Base-by-base conservation (phyloP, 441 rosid species). In the Rhodomyrtus psidioides region DNA sequence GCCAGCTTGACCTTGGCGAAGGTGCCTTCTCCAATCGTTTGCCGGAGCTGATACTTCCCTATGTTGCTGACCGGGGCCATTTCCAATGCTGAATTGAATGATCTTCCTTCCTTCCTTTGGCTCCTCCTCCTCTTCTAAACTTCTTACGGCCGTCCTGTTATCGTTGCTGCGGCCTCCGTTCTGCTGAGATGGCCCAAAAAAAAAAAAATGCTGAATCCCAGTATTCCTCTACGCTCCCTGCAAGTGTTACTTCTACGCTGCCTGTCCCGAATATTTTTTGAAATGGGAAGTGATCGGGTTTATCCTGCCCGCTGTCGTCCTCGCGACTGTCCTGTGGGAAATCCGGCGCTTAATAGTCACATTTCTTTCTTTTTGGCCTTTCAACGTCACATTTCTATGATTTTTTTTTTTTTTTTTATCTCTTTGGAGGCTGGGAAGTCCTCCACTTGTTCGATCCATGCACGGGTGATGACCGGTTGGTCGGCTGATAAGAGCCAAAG, bases 1-100 rank as follows among this genome's bases (percentile, higher is more conserved):
- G 93, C 98, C 17, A 95, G 93, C 91, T 97, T 97, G 42, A 97
- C 99, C 93, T 97, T 97, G 23, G 99, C 98, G 57, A 97, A 97
- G 82, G 91, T 94, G 85, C 98, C 99, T 86, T 95, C 98, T 57
- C 98, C 99, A 42, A 96, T 94, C 12, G 95, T 94, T 83, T 95
- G 89, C 17, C 96, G 90, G n/a, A 96, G 91, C 87, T 91, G 92
- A 84, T 96, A 96, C 91, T 93, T 95, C 0, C 98, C 99, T 21
- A 97, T 90, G 60, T 91, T 91, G 89, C 89, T 88, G 81, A 87
- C 88, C 55, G 62, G 89, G 46, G 93, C 94, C 97, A 94, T 94
- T 62, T 21, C n/a, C 75, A 83, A 30, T 27, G 17, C 12, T 12
- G 46, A 19, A 56, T 12, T 23, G n/a, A 56, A 57, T 28, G 17